phyloP scores from a whole-genome alignment of 2,329 filamentous ascomycete species.

The Calonectria honghensis region DNA sequence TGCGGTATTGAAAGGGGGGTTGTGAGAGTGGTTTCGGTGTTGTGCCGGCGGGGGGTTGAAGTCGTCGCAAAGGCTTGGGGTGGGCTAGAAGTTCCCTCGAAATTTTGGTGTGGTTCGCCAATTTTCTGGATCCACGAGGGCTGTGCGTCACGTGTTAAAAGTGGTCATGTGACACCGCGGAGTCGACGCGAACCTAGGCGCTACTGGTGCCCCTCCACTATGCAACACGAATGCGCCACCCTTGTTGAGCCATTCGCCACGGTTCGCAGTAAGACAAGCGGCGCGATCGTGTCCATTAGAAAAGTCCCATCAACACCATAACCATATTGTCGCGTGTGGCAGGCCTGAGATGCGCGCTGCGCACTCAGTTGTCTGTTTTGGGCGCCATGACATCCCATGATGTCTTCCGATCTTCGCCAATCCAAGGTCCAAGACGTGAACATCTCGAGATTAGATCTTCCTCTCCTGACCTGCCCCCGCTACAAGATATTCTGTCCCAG shows the following conservation, averaged over 20 bases:
- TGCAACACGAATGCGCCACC: slow-evolving; percentile 24
- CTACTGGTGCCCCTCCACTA: neutral
- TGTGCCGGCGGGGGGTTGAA: slow-evolving; percentile 56
- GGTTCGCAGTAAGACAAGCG: neutral
- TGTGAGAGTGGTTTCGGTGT: slow-evolving; percentile 57
- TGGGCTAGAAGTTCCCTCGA: slow-evolving; percentile 55
- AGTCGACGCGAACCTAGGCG: slow-evolving; percentile 53
- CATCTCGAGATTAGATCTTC: slow-evolving; percentile 64
- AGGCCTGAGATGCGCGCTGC: slow-evolving; percentile 67
- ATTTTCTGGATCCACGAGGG: slow-evolving; percentile 63
- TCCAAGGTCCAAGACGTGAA: slow-evolving; percentile 58
- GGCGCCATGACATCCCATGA: slow-evolving; percentile 60
- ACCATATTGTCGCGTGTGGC: slow-evolving; percentile 57
- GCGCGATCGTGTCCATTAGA: slow-evolving; percentile 28
- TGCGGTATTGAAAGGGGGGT: slow-evolving; percentile 60
- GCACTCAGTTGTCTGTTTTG: slow-evolving; percentile 59
- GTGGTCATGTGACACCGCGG: slow-evolving; percentile 60
- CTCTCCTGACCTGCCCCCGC: slow-evolving; percentile 73
- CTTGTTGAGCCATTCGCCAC: slow-evolving; percentile 30
- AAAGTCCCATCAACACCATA: slow-evolving; percentile 32
- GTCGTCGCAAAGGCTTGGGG: slow-evolving; percentile 57
- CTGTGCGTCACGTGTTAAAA: slow-evolving; percentile 58
- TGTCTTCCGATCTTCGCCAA: slow-evolving; percentile 57
- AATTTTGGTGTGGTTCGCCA: slow-evolving; percentile 60
- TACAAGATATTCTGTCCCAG: slow-evolving; percentile 68